Conservation (phyloP, 2,329 filamentous ascomycete species). For the Diaporthe helianthi region DNA sequence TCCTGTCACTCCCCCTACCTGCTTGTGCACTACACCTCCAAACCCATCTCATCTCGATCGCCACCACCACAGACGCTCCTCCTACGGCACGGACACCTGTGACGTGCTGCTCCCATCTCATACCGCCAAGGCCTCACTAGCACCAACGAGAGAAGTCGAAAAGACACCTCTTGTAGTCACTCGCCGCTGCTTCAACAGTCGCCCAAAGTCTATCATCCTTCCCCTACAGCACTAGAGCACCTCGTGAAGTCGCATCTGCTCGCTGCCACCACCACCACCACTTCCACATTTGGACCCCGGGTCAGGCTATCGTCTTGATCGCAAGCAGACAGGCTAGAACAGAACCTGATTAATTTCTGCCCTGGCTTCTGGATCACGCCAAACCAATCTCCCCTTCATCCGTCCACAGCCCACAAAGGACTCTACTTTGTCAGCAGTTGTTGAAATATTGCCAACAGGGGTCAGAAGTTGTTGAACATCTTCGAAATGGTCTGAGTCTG, state of each 20-base stretch:
- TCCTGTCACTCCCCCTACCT: constrained; percentile 20
- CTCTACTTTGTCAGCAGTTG: constrained; percentile 25
- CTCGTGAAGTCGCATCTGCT: constrained; percentile 23
- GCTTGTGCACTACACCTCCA: constrained; percentile 18
- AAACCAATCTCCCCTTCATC: not conserved
- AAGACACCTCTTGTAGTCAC: not conserved
- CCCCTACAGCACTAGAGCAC: not conserved
- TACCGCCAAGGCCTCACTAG: constrained; percentile 3
- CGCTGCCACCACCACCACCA: constrained; percentile 16
- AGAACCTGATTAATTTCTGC: constrained; percentile 16
- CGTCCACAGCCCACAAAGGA: not conserved
- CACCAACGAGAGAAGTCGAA: not conserved
- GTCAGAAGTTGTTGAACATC: constrained; percentile 10
- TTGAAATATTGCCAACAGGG: constrained; percentile 15
- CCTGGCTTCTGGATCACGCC: not conserved
- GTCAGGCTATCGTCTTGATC: not conserved
- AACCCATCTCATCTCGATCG: constrained; percentile 15
- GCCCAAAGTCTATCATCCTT: not conserved
- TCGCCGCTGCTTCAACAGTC: constrained; percentile 15
- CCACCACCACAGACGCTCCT: constrained; percentile 18
- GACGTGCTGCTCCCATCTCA: constrained; percentile 5
- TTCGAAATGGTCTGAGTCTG: constrained; percentile 32
- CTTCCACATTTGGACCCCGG: constrained; percentile 1
- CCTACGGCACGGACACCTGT: constrained; percentile 22
- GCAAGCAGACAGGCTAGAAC: constrained; percentile 19